These are phyloP conservation scores for Penicillium expansum DNA, from an alignment of 2,329 filamentous ascomycete species.

Conservation along the genomic window DNA sequence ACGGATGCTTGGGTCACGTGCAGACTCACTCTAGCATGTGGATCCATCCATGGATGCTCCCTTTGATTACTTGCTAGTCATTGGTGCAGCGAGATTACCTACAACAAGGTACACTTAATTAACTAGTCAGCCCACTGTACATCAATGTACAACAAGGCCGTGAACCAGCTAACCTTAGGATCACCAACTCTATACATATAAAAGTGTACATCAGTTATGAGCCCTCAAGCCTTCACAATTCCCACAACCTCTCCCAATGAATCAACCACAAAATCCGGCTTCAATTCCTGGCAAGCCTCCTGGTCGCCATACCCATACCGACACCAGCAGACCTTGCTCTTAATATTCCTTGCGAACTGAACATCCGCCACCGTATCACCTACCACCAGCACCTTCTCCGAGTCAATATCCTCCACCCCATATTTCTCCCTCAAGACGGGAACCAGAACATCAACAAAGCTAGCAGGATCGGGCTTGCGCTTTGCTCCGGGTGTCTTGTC, in stretches of 20 bases:
- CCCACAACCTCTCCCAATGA: constrained; percentile 9
- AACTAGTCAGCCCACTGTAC: neutral
- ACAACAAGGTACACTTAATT: no score
- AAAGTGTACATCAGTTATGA: neutral
- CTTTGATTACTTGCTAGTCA: neutral
- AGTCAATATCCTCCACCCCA: constrained; percentile 1
- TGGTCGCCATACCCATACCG: constrained; percentile 16
- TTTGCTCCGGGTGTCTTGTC: constrained; percentile 18
- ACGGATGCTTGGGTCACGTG: neutral
- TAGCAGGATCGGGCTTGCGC: constrained; percentile 17
- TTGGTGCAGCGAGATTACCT: neutral
- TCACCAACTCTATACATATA: neutral
- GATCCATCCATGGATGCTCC: no score
- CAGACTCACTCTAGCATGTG: neutral
- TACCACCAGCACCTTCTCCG: constrained; percentile 8
- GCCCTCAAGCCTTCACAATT: neutral
- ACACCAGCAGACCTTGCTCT: constrained; percentile 16
- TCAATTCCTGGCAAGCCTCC: constrained; percentile 4
- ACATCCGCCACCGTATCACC: constrained; percentile 19
- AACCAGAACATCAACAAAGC: constrained; percentile 15
- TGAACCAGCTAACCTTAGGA: neutral
- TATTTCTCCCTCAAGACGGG: constrained; percentile 10
- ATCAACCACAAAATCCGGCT: constrained; percentile 12
- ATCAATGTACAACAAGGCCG: neutral
- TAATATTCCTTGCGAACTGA: constrained; percentile 15